Conservation (phyloP, 2,329 filamentous ascomycete species). For the Calcarisporium arbuscula region DNA sequence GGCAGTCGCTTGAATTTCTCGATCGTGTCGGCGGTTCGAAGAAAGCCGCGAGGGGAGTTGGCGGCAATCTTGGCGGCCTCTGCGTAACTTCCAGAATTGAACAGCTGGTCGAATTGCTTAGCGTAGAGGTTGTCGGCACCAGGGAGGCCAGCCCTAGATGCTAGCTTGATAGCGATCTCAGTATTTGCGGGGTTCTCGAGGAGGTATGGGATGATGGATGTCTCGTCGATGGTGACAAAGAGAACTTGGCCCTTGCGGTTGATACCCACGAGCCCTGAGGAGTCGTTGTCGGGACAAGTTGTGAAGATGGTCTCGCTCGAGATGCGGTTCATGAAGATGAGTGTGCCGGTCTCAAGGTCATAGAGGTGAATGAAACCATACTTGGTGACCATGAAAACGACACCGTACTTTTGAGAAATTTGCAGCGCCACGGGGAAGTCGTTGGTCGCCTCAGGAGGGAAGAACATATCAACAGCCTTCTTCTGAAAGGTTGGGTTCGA, state of each 20-base stretch:
- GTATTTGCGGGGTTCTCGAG: slow-evolving; percentile 94
- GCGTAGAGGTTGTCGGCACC: slow-evolving; percentile 92
- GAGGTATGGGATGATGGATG: slow-evolving; percentile 85
- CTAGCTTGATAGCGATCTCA: slow-evolving; percentile 90
- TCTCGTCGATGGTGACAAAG: slow-evolving; percentile 88
- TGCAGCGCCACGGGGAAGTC: slow-evolving; percentile 99
- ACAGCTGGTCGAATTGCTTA: slow-evolving; percentile 85
- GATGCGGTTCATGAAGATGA: slow-evolving; percentile 99
- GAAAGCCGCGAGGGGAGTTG: slow-evolving; percentile 91
- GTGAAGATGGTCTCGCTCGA: slow-evolving; percentile 99
- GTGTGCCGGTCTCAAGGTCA: slow-evolving; percentile 89
- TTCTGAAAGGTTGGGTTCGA: slow-evolving; percentile 87
- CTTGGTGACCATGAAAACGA: slow-evolving; percentile 96
- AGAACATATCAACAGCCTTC: slow-evolving; percentile 96
- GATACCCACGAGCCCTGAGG: slow-evolving; percentile 84
- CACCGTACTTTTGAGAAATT: slow-evolving; percentile 91
- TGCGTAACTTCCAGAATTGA: slow-evolving; percentile 71
- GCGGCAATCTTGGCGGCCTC: slow-evolving; percentile 95
- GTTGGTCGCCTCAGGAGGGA: slow-evolving; percentile 89
- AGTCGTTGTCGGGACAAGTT: slow-evolving; percentile 75
- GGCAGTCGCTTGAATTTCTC: slow-evolving; percentile 89
- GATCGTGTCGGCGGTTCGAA: slow-evolving; percentile 91
- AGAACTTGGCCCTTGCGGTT: slow-evolving; percentile 97
- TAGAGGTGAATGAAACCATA: slow-evolving; percentile 99
- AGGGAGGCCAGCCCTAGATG: slow-evolving; percentile 85